Conservation (phyloP, 83 land plant genomes). For the Diphasiastrum complanatum region DNA sequence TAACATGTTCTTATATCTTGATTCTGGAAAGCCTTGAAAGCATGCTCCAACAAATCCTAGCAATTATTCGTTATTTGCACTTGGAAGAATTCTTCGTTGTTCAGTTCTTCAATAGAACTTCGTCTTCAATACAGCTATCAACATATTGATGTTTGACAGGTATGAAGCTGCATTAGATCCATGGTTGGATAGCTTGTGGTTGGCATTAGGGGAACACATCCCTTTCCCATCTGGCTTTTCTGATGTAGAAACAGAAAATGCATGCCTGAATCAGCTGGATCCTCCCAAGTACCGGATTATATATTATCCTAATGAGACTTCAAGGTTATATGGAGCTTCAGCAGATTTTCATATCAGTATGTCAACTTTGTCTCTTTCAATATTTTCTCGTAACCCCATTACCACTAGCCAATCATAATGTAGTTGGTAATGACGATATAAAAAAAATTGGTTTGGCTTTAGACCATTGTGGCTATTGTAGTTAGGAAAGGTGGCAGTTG, state of each 20-base stretch:
- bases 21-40: too few relatives aligned
- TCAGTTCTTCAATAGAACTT: too few relatives aligned
- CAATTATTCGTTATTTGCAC: too few relatives aligned
- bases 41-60: too few relatives aligned
- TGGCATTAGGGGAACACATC: neutral
- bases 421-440: neutral
- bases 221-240: slow-evolving; percentile 15
- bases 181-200: slow-evolving; percentile 3
- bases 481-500: too few relatives aligned
- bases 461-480: too few relatives aligned
- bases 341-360: too few relatives aligned
- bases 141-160: too few relatives aligned
- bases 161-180: slow-evolving; percentile 12
- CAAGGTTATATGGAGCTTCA: slow-evolving; percentile 2
- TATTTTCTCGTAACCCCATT: neutral
- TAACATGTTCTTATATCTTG: too few relatives aligned
- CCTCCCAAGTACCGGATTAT: slow-evolving; percentile 26
- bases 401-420: neutral
- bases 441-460: neutral
- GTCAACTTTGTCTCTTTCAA: slow-evolving; percentile 7
- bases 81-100: too few relatives aligned
- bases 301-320: slow-evolving; percentile 15
- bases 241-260: slow-evolving; percentile 21
- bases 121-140: too few relatives aligned
- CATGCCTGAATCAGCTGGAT: slow-evolving; percentile 18